A percentile compares a stretch with the other conserved stretches of the same genome.
phyloP scores from a whole-genome alignment of 176 grass and related monocot species.

The Zea mays region DNA sequence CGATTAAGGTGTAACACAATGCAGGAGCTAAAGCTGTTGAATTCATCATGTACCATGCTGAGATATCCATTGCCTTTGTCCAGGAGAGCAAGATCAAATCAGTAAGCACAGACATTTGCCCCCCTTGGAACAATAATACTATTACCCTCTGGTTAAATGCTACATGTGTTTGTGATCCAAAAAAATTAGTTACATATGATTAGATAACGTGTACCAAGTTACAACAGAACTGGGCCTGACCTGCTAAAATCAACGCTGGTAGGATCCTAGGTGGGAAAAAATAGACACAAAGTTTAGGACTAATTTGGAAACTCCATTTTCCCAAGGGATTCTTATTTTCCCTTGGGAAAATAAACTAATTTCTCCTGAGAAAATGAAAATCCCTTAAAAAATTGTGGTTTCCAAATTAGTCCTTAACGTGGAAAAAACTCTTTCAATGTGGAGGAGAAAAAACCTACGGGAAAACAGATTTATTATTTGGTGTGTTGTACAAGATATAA shows the following conservation, averaged over 20 bases:
- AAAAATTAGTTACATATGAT: background rate
- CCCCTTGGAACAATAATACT: background rate
- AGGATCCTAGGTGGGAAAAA: too few relatives aligned
- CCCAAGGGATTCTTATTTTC: too few relatives aligned
- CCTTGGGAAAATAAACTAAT: too few relatives aligned
- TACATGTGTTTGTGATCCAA: background rate
- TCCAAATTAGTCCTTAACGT: too few relatives aligned
- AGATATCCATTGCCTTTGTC: constrained; percentile 89
- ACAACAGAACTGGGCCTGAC: background rate
- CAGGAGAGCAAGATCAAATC: constrained; percentile 89
- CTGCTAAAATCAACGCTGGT: background rate
- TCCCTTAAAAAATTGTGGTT: too few relatives aligned
- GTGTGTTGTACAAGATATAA: too few relatives aligned
- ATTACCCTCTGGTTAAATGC: background rate
- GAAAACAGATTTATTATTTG: too few relatives aligned
- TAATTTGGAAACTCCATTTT: too few relatives aligned
- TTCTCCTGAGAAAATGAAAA: too few relatives aligned
- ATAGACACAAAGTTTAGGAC: too few relatives aligned
- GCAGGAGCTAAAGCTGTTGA: constrained; percentile 95
- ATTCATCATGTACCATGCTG: constrained; percentile 82
- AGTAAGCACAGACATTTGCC: constrained; percentile 52
- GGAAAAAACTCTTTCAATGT: too few relatives aligned
- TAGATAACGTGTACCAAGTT: background rate
- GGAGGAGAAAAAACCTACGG: too few relatives aligned
- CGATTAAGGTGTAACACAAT: background rate